Conservation (phyloP, 2,329 filamentous ascomycete species). For the Lasiodiplodia hormozganensis region DNA sequence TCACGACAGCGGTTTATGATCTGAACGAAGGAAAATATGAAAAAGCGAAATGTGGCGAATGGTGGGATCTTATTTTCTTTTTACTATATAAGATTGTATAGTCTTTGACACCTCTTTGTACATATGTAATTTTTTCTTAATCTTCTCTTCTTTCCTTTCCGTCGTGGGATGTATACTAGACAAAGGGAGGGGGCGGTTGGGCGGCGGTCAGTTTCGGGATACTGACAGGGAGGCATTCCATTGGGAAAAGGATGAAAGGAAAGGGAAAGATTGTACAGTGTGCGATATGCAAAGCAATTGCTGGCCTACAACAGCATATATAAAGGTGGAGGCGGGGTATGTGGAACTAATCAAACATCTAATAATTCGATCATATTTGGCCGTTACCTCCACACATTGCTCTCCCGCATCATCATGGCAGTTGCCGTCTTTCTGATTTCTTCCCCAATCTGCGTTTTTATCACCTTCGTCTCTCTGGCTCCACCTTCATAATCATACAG, state of each 20-base stretch:
- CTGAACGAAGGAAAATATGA: not conserved
- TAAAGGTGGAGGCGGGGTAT: not conserved
- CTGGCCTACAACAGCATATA: not conserved
- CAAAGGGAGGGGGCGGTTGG: not conserved
- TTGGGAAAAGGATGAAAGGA: not conserved
- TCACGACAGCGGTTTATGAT: slow-evolving; percentile 12
- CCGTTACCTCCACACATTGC: not conserved
- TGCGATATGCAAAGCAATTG: not conserved
- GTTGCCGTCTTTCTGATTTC: no score
- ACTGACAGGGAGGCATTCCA: not conserved
- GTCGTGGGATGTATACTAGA: not conserved
- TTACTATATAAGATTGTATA: not conserved
- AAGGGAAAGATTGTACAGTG: not conserved
- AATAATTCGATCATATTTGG: not conserved
- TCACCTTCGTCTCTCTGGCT: not conserved
- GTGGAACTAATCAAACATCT: not conserved
- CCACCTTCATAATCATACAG: not conserved
- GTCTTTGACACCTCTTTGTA: not conserved
- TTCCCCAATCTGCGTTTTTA: no score
- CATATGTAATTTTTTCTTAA: not conserved
- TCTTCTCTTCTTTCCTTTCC: not conserved
- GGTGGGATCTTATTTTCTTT: not conserved
- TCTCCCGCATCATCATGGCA: not conserved
- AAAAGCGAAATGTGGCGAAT: not conserved
- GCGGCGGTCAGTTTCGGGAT: not conserved